Percentiles rank a stretch among this genome's conserved stretches.
Conservation (phyloP, 148 eudicot genomes). For the Chenopodium suecicum region DNA sequence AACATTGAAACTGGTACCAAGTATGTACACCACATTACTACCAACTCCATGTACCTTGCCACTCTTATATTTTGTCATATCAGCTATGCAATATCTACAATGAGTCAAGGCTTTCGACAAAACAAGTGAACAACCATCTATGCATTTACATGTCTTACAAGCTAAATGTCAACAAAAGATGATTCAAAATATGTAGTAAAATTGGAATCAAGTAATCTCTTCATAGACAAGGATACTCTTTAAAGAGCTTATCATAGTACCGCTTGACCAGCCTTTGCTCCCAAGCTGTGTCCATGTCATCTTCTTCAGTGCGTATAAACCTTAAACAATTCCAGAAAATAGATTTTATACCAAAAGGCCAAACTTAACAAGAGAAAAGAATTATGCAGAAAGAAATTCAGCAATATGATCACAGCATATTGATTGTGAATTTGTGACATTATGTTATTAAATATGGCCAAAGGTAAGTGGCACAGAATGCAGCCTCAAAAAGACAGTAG, state of each 20-base stretch:
- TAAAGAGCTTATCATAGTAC: slow-evolving; percentile 90
- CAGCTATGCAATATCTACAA: slow-evolving; percentile 91
- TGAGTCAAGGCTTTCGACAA: slow-evolving; percentile 40
- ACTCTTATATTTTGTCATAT: slow-evolving; percentile 81
- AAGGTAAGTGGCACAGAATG: not conserved
- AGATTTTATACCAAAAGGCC: not conserved
- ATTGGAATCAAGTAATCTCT: not conserved
- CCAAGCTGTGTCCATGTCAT: slow-evolving; percentile 87
- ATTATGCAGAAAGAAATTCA: not conserved
- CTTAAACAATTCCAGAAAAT: slow-evolving; percentile 18
- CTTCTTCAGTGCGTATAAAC: slow-evolving; percentile 93
- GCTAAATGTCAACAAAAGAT: not conserved
- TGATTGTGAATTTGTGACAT: not conserved
- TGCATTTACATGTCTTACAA: not conserved
- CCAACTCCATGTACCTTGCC: slow-evolving; percentile 66
- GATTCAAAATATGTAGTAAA: not conserved
- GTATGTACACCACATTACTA: not conserved
- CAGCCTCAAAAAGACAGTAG: not conserved
- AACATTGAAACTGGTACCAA: not conserved
- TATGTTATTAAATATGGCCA: not conserved
- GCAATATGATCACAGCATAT: not conserved
- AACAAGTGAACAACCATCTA: not conserved
- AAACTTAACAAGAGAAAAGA: not conserved
- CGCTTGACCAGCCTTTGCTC: slow-evolving; percentile 95
- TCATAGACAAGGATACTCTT: slow-evolving; percentile 80